Percentiles rank a stretch among this genome's conserved stretches.
Conservation (phyloP, 1,284 basidiomycete genomes). For the Inonotus obliquus region DNA sequence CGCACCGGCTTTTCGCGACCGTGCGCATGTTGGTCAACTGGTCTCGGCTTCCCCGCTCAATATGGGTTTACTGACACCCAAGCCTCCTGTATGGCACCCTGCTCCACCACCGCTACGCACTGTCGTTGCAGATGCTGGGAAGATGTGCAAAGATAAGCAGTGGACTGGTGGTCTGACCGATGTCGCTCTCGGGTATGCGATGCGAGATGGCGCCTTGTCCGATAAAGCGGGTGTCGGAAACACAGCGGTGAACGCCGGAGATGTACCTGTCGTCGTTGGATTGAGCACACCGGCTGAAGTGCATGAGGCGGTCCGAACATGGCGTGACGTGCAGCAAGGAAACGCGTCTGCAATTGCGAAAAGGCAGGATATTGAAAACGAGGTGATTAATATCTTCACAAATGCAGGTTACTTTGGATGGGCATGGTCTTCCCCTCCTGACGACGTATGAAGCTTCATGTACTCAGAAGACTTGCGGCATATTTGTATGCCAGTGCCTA, state of each 20-base stretch:
- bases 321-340: constrained; percentile 51
- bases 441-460: background rate
- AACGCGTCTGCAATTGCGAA: constrained; percentile 31
- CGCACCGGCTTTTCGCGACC: constrained; percentile 52
- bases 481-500: background rate
- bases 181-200: constrained; percentile 72
- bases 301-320: constrained; percentile 65
- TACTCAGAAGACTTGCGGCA: background rate
- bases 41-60: constrained; percentile 86
- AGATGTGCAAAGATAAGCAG: constrained; percentile 32
- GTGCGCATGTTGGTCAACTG: constrained; percentile 67
- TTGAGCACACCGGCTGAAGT: constrained; percentile 70
- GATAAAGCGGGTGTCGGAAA: constrained; percentile 6
- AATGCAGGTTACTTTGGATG: constrained; percentile 51
- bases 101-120: constrained; percentile 51
- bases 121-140: constrained; percentile 36
- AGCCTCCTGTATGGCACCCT: constrained; percentile 83
- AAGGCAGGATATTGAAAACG: constrained; percentile 46
- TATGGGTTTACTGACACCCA: constrained; percentile 83
- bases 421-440: constrained; percentile 52
- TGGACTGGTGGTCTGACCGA: constrained; percentile 49
- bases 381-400: constrained; percentile 43
- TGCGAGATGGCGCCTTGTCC: constrained; percentile 36
- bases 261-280: constrained; percentile 71
- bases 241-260: constrained; percentile 23